Evolutionary conservation across 164 flowering plant species (phyloP), one percentile per base, ranked within the genome.

Genomic region (grape (Vitis vinifera)): DNA sequence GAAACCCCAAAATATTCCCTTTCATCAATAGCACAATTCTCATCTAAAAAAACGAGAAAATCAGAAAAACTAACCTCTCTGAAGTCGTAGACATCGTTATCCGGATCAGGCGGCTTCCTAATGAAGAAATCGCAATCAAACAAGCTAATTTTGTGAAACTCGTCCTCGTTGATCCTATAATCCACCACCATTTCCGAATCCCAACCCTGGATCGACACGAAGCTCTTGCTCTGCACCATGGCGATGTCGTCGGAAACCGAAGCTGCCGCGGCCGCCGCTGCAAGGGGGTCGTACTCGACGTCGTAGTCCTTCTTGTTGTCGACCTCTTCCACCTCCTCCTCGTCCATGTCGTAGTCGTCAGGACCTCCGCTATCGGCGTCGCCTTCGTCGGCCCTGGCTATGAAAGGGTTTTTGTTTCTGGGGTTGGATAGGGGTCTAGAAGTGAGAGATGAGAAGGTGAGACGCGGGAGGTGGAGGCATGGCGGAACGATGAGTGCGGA

Each of bases 301-400:
- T 93, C 98, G 78, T 84, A 95, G 73, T 95, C 98, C 72, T 78
- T 87, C 86, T 87, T 91, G 85, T 93, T 91, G 70, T 95, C 98
- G 30, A 86, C 78, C 55, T 95, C 98, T 50, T 89, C 98, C n/a
- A 79, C 81, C 76, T 94, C 97, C 1, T 92, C 93, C 15, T 91
- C 97, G 65, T 88, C 91, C 89, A 87, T 81, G 69, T 88, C 96
- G 81, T 85, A 89, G 70, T 86, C 94, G 56, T 86, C 91, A 17
- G 83, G 67, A 2, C 78, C 86, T 8, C 79, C 91, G 19, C 75
- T 77, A n/a, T 85, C 97, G 30, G 61, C 88, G 73, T 91, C 97
- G 3, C 86, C 95, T 29, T 91, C 97, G 78, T 88, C 97, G 51
- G 86, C 88, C 59, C 81, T 71, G 62, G 77, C 84, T 17, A 75